Evolutionary conservation across 257 asterid species (phyloP), one percentile per base, ranked within the genome.

Genomic region (Marsdenia floribunda): DNA sequence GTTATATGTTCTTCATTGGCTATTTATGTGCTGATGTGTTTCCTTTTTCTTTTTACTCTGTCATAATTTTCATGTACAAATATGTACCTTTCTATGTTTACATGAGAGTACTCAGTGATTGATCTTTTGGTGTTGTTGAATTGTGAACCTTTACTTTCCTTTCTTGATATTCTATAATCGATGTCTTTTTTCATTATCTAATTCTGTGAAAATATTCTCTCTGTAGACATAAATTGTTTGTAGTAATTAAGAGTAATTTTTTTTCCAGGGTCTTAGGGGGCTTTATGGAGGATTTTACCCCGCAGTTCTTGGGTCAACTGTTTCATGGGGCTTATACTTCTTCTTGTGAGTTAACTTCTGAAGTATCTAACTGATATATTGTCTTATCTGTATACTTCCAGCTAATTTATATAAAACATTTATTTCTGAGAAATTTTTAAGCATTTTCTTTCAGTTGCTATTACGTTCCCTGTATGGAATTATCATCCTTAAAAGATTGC

Each of bases 291-390:
- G 98, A 64, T 92, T 92, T 82, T 95, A 82, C 72, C 98, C 98
- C 79, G 99, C 99, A 63, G 91, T 95, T 87, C 96, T 95, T 78
- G 99, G 99, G 78, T 95, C 99, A 53, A 92, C 98, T 73, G 47
- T 95, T 78, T 95, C 99, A 22, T 92, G 98, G 98, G 96, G 91
- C 77, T 87, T 95, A 80, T 95, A 89, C 82, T 95, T 95, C 87
- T 95, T 82, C 91, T 89, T 95, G 99, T 95, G 87, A 88, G 96
- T 84, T 67, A 74, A 58, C 29, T 76, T 66, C 57, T 21, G 55
- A 53, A 3, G 26, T 77, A 40, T 37, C 38, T 60, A 12, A n/a
- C n/a, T 73, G n/a, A 40, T 33, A 15, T 67, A 22, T 12, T 61
- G 4, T 49, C 9, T 16, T 24, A 44, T n/a, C 8, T 15, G 18